Percentiles rank a stretch among this genome's conserved stretches.
Evolutionary conservation across 1,284 basidiomycete species (phyloP).

Genomic region (Agaricales sp.): DNA sequence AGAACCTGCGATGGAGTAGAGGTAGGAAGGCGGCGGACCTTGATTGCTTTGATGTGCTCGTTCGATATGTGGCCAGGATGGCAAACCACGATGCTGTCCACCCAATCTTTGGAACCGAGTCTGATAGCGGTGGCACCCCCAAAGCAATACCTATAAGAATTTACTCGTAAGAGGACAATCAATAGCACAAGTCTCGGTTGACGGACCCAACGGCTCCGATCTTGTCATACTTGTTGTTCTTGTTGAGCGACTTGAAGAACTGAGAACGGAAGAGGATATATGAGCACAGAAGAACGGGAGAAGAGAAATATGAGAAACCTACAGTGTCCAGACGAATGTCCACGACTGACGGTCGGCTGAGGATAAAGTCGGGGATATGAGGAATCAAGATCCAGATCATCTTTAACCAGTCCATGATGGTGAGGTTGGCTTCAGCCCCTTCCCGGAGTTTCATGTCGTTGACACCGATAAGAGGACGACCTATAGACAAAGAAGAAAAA

Average conservation of each 20-base stretch:
- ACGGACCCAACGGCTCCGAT: slow-evolving; percentile 51
- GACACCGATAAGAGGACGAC: slow-evolving; percentile 27
- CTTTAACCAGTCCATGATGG: slow-evolving; percentile 22
- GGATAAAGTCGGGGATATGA: slow-evolving; percentile 22
- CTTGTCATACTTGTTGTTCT: slow-evolving; percentile 43
- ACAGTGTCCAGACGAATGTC: slow-evolving; percentile 24
- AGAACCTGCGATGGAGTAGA: too few species aligned
- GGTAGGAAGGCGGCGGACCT: too few species aligned
- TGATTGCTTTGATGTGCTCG: slow-evolving; percentile 20
- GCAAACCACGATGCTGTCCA: slow-evolving; percentile 41
- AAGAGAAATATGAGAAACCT: slow-evolving; percentile 7
- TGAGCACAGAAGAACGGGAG: neutral
- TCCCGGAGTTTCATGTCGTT: slow-evolving; percentile 28
- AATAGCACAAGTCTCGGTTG: neutral
- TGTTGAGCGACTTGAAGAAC: slow-evolving; percentile 39
- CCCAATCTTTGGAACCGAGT: slow-evolving; percentile 27
- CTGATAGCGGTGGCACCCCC: slow-evolving; percentile 38
- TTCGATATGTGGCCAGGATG: slow-evolving; percentile 40
- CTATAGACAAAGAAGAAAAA: slow-evolving; percentile 15
- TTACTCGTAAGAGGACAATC: neutral
- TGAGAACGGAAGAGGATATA: slow-evolving; percentile 13
- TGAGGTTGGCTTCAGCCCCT: slow-evolving; percentile 27
- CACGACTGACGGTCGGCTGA: slow-evolving; percentile 29
- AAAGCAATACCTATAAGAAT: slow-evolving; percentile 41
- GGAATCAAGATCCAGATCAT: slow-evolving; percentile 21